phyloP scores from a whole-genome alignment of 108 stramenopile genomes.

The Nitzschia inconspicua region DNA sequence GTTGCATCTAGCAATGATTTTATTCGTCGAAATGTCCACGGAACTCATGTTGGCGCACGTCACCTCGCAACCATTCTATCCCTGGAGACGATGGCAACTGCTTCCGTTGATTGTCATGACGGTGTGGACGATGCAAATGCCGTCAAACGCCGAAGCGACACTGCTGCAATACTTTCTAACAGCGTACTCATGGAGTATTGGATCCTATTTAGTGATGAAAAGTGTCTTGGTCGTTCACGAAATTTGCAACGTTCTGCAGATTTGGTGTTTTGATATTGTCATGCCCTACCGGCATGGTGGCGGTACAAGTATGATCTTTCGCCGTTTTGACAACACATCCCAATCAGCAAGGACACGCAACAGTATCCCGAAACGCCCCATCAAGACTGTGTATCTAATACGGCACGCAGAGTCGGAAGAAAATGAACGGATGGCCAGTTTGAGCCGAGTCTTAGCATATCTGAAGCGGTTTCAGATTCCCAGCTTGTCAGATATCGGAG shows the following conservation, averaged over 20 bases:
- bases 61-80: slow-evolving; percentile 43
- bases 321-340: too few species aligned
- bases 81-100: slow-evolving; percentile 42
- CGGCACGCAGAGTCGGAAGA: slow-evolving; percentile 80
- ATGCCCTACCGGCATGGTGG: slow-evolving; percentile 15
- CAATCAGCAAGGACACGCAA: too few species aligned
- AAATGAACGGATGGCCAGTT: slow-evolving; percentile 38
- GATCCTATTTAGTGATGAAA: slow-evolving; percentile 61
- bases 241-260: slow-evolving; percentile 67
- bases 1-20: slow-evolving; percentile 51
- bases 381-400: slow-evolving; percentile 71
- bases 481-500: slow-evolving; percentile 25
- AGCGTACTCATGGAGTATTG: slow-evolving; percentile 47
- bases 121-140: slow-evolving; percentile 9
- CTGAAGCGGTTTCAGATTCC: slow-evolving; percentile 30
- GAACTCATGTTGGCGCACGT: slow-evolving; percentile 84
- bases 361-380: too few species aligned
- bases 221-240: slow-evolving; percentile 52
- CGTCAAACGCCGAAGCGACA: neutral
- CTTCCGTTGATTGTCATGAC: slow-evolving; percentile 56
- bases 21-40: slow-evolving; percentile 82
- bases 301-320: too few species aligned
- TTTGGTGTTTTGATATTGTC: slow-evolving; percentile 88
- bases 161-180: slow-evolving; percentile 31
- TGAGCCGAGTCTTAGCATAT: slow-evolving; percentile 16